phyloP scores from a whole-genome alignment of 2,329 filamentous ascomycete species.

The Aspergillus sp. region DNA sequence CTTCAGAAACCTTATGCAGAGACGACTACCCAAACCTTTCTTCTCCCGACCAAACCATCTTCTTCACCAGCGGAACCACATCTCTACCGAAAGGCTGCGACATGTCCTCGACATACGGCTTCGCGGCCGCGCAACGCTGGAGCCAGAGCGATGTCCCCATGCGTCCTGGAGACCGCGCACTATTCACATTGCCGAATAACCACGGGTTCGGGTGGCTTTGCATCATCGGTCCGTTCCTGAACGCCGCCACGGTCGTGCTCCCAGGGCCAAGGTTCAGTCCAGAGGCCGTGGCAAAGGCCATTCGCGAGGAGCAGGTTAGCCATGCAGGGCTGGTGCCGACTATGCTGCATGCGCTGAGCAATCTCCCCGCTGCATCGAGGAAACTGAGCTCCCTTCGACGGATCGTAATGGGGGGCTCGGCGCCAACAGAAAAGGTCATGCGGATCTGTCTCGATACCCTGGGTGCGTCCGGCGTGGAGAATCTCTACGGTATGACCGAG shows the following conservation, averaged over 20 bases:
- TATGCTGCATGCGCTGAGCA: neutral
- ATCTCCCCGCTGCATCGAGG: neutral
- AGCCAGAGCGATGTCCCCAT: neutral
- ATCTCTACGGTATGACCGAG: neutral
- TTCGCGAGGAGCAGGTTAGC: neutral
- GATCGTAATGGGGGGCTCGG: neutral
- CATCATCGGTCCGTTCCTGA: neutral
- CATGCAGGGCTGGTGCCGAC: neutral
- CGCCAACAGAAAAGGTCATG: neutral
- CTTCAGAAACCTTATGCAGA: neutral
- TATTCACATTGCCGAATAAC: neutral
- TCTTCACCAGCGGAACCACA: neutral
- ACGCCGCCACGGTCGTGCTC: neutral
- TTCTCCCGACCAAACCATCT: neutral
- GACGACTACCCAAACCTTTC: neutral
- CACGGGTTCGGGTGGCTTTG: neutral
- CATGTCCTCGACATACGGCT: neutral
- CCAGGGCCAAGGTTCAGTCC: neutral
- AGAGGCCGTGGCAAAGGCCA: neutral
- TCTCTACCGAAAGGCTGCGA: neutral
- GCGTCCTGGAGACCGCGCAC: neutral
- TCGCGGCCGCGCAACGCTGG: neutral
- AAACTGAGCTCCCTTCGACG: neutral
- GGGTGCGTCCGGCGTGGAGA: neutral
- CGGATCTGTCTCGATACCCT: neutral